Evolutionary conservation across 2,329 filamentous ascomycete species (phyloP).

Genomic region (Calonectria crousiana): DNA sequence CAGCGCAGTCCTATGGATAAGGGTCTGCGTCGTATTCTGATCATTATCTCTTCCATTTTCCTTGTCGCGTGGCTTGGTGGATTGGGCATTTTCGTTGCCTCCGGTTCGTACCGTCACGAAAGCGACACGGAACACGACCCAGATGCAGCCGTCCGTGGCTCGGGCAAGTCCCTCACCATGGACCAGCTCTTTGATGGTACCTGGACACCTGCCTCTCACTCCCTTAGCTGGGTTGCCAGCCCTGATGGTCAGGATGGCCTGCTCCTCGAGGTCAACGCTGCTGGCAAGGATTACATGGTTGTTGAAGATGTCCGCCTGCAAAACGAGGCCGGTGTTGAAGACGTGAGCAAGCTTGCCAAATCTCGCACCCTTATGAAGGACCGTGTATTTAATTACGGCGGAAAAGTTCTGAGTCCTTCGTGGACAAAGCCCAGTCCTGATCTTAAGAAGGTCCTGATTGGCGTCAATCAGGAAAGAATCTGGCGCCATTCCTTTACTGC

Average conservation of each 20-base stretch:
- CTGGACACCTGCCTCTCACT: constrained; percentile 74
- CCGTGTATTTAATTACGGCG: constrained; percentile 70
- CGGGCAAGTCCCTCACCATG: constrained; percentile 79
- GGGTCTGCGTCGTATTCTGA: constrained; percentile 71
- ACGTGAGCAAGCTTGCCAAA: constrained; percentile 52
- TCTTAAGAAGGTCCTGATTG: constrained; percentile 87
- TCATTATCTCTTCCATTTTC: constrained; percentile 71
- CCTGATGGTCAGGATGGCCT: constrained; percentile 85
- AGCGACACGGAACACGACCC: constrained; percentile 76
- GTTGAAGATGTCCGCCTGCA: constrained; percentile 83
- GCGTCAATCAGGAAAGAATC: constrained; percentile 77
- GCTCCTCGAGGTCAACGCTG: constrained; percentile 77
- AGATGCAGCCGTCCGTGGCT: constrained; percentile 71
- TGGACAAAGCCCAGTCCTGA: constrained; percentile 83
- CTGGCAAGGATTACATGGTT: constrained; percentile 79
- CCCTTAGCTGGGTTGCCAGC: constrained; percentile 82
- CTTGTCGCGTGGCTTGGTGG: constrained; percentile 77
- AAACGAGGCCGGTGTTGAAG: constrained; percentile 48
- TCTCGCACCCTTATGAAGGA: constrained; percentile 82
- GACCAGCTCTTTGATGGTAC: constrained; percentile 76
- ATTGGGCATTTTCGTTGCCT: constrained; percentile 74
- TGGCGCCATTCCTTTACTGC: constrained; percentile 93
- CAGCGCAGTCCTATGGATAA: constrained; percentile 72
- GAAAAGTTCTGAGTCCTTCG: constrained; percentile 65
- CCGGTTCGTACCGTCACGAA: constrained; percentile 74